Percentiles rank a stretch among this genome's conserved stretches.
phyloP scores from a whole-genome alignment of 2,329 filamentous ascomycete species.

The Aspergillus brunneoviolaceus region DNA sequence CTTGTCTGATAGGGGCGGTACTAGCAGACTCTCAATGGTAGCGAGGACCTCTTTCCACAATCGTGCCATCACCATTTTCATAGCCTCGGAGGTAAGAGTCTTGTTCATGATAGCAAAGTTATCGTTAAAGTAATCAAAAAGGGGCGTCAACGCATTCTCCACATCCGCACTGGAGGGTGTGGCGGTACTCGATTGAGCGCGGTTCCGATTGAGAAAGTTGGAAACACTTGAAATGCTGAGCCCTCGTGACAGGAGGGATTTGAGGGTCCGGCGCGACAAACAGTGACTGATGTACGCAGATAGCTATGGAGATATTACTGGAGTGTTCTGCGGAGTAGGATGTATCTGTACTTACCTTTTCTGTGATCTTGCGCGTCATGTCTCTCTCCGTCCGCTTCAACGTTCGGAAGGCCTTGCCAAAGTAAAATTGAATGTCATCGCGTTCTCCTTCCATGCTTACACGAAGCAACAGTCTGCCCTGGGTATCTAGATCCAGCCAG shows the following conservation, averaged over 20 bases:
- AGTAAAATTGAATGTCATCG: slow-evolving; percentile 98
- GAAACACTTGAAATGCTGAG: slow-evolving; percentile 72
- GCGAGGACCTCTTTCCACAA: slow-evolving; percentile 97
- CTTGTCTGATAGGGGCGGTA: slow-evolving; percentile 93
- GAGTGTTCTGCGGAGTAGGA: not conserved
- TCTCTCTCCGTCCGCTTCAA: slow-evolving; percentile 94
- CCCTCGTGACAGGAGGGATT: slow-evolving; percentile 70
- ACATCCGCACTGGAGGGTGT: slow-evolving; percentile 70
- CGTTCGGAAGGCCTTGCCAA: slow-evolving; percentile 93
- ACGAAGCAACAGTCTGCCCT: slow-evolving; percentile 81
- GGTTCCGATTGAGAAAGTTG: slow-evolving; percentile 60
- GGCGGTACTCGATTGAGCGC: slow-evolving; percentile 50
- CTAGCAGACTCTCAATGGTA: slow-evolving; percentile 84
- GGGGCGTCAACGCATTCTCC: slow-evolving; percentile 74
- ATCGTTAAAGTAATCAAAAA: slow-evolving; percentile 95
- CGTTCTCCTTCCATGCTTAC: slow-evolving; percentile 99
- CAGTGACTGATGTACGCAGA: slow-evolving; percentile 90
- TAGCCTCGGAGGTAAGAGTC: slow-evolving; percentile 90
- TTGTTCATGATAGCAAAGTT: slow-evolving; percentile 99
- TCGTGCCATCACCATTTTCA: slow-evolving; percentile 97
- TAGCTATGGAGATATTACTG: slow-evolving; percentile 55
- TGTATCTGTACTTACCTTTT: slow-evolving; percentile 66
- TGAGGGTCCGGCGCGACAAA: slow-evolving; percentile 78
- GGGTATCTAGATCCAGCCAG: slow-evolving; percentile 95
- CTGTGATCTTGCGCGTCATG: slow-evolving; percentile 97